Evolutionary conservation across 1,139 yeast genomes (phyloP), one percentile per base, ranked within the genome.

Genomic region (Kodamaea alishanica): DNA sequence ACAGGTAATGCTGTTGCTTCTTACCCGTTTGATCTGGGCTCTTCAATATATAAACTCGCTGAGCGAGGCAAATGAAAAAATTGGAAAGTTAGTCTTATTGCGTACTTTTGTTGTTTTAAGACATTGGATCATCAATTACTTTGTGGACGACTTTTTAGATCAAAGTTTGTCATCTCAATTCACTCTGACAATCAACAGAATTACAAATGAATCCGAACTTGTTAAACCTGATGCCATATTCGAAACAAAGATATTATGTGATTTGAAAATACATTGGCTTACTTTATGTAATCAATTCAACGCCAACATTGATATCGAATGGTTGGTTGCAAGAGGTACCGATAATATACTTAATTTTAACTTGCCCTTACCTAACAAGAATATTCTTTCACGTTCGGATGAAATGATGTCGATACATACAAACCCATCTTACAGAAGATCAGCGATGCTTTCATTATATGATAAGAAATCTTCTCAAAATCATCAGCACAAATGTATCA

Each of bases 21-120:
- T 84, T 28, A 72, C 81, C 27, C 68, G 97, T 38, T 65, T 89
- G 32, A 70, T 77, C 10, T 87, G 96, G 96, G 78, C 90, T 22
- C 60, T 88, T 29, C 77, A 75, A 45, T 67, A 52, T 50, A 63
- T 55, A 54, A 68, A 56, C 52, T 69, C 59, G 34, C 50, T 43
- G 32, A 52, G 48, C 31, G 65, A 59, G 24, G 56, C 64, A 20
- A 63, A 65, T 32, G 58, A 61, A n/a, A 74, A 67, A 43, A 56
- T 75, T 7, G 95, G 94, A 4, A 77, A 82, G 47, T 68, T 84
- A 37, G 84, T 84, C 1, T 66, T 87, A n/a, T 75, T 90, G 29
- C 73, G 97, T 49, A 83, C 95, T 0, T 92, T 90, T 65, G 96
- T 88, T 29, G 82, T 86, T 27, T 54, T 92, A 35, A 75, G 97